Conservation (phyloP, 495 filamentous ascomycete species). For the Talaromyces borbonicus region DNA sequence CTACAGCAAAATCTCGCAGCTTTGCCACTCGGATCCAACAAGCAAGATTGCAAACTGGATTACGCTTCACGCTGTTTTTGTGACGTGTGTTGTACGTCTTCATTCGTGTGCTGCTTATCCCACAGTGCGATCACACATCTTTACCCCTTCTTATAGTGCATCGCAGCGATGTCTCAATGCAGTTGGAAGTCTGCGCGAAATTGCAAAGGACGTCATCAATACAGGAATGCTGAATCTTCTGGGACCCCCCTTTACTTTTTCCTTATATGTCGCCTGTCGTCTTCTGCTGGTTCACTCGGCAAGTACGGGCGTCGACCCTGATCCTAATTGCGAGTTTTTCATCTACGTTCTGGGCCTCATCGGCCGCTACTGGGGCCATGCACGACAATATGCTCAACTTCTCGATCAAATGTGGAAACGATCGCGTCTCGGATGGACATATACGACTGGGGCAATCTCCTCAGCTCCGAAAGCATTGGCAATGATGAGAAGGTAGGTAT, state of each 20-base stretch:
- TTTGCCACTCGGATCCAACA: slow-evolving; percentile 39
- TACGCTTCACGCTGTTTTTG: slow-evolving; percentile 57
- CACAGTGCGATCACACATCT: slow-evolving; percentile 59
- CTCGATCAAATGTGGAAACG: slow-evolving; percentile 43
- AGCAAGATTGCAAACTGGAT: slow-evolving; percentile 60
- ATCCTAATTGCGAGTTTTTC: slow-evolving; percentile 55
- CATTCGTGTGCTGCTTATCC: slow-evolving; percentile 73
- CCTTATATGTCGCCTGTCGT: slow-evolving; percentile 65
- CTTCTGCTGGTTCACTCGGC: slow-evolving; percentile 63
- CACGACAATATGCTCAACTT: slow-evolving; percentile 53
- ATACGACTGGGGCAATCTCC: slow-evolving; percentile 50
- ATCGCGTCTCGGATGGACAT: slow-evolving; percentile 22
- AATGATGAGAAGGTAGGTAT: slow-evolving; percentile 60
- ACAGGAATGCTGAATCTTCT: slow-evolving; percentile 55
- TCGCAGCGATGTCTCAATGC: slow-evolving; percentile 57
- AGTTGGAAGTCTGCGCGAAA: slow-evolving; percentile 59
- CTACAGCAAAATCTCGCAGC: slow-evolving; percentile 58
- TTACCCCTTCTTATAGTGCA: slow-evolving; percentile 60
- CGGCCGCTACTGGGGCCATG: slow-evolving; percentile 61
- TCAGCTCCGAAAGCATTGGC: slow-evolving; percentile 60
- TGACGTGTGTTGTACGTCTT: slow-evolving; percentile 59
- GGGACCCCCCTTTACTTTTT: slow-evolving; percentile 66
- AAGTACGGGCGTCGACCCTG: slow-evolving; percentile 57
- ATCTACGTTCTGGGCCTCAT: slow-evolving; percentile 62
- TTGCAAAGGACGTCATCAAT: slow-evolving; percentile 52